Percentiles rank a stretch among this genome's conserved stretches.
Evolutionary conservation across 108 stramenopile genomes (phyloP).

Genomic region (Skeletonema tropicum): DNA sequence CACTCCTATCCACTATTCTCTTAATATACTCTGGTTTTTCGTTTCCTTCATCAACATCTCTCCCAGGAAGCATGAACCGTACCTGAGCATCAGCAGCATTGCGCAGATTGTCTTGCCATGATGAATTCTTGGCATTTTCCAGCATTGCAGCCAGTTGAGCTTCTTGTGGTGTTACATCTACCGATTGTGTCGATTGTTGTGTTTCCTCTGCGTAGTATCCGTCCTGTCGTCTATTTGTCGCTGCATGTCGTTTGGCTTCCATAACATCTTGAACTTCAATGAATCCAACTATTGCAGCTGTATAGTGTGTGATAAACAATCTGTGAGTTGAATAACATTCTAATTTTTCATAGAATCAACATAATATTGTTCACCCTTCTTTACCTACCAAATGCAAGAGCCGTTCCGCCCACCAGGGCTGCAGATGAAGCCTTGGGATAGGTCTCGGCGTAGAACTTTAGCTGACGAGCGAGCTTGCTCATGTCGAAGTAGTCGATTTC

Average conservation of each 20-base stretch:
- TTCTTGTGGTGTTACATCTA: conserved; percentile 37
- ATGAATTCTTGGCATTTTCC: conserved; percentile 60
- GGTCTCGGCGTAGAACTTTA: conserved; percentile 24
- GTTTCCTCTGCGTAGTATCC: not conserved
- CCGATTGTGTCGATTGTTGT: not conserved
- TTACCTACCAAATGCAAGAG: conserved; percentile 5
- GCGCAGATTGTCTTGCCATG: conserved; percentile 56
- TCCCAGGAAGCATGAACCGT: conserved; percentile 60
- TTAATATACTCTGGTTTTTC: conserved; percentile 45
- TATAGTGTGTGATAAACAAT: not conserved
- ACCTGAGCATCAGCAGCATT: conserved; percentile 57
- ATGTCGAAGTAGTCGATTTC: not conserved
- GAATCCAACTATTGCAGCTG: conserved; percentile 6
- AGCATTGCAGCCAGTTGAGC: conserved; percentile 62
- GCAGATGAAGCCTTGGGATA: conserved; percentile 27
- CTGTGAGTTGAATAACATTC: not conserved
- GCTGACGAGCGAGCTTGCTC: conserved; percentile 1
- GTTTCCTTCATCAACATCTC: conserved; percentile 10
- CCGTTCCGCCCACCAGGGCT: conserved; percentile 6
- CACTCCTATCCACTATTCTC: conserved; percentile 51
- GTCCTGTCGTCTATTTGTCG: not conserved
- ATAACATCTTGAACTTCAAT: conserved; percentile 16
- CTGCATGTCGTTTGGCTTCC: not conserved
- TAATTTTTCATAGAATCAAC: too few species aligned
- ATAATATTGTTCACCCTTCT: not conserved